Base-by-base conservation (phyloP, 495 filamentous ascomycete genomes). In the Cercophora newfieldiana region DNA sequence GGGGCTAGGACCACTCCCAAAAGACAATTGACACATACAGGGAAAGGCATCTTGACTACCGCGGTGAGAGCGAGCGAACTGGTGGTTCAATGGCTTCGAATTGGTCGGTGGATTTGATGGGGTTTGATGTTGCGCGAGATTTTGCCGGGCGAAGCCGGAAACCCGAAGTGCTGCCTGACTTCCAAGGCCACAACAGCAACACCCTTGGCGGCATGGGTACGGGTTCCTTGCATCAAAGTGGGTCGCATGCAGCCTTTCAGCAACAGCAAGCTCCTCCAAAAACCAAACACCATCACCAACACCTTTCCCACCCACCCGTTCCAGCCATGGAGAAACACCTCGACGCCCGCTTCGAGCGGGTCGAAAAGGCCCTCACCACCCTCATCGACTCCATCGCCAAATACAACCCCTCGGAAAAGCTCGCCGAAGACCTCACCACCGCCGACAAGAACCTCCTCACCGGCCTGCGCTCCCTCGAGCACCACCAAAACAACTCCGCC, bases 341-440 rank as follows among this genome's bases (percentile, higher is more conserved):
- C 28, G 82, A 87, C 62, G 64, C 67, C 16, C 85, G 85, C 65
- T 90, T 92, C 68, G 83, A 89, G 68, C 86, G 88, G 59, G 79
- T 93, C 48, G 90, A 91, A 71, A 82, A 83, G 62, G 87, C 88
- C 5, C 80, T 94, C 26, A 80, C 81, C 14, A 83, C 76, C 8
- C 82, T 94, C 12, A 86, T 92, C 69, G 88, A 90, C 72, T 91
- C 90, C 1, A 90, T 94, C 49, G 79, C 89, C 8, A 87, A 91
- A 63, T 93, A 92, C 83, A 90, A 91, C 67, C 91, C 91, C 29
- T 89, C 87, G 12, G 76, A 85, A 5, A 72, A 78, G 28, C 83
- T 87, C 25, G 90, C 90, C 5, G 77, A 82, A 24, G 86, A 90
- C 31, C 83, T 94, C 21, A 77, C 89, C 6, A 76, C 80, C n/a